Conservation (phyloP, 75 land plant species). For the Isoetes taiwanensis region DNA sequence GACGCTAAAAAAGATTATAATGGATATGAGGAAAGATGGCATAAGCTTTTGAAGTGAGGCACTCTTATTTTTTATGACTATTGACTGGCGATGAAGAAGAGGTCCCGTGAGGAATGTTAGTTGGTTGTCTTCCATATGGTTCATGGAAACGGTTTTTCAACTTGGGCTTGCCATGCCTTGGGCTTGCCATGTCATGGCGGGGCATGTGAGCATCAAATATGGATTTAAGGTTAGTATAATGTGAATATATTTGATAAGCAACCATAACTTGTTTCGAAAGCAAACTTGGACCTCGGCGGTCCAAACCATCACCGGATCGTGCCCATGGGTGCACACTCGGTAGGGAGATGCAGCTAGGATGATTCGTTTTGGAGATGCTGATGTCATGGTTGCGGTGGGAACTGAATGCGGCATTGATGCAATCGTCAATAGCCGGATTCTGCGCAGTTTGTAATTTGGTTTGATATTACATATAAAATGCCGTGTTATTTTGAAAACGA, state of each 20-base stretch:
- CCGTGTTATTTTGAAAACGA: neutral
- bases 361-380: constrained; percentile 97
- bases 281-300: constrained; percentile 19
- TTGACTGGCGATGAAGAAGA: too few species aligned
- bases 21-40: too few species aligned
- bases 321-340: constrained; percentile 98
- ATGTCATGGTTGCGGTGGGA: constrained; percentile 99
- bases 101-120: too few species aligned
- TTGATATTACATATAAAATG: neutral
- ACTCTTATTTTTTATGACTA: too few species aligned
- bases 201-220: constrained; percentile 96
- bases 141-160: too few species aligned
- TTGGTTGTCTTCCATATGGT: too few species aligned
- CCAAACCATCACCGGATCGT: constrained; percentile 99
- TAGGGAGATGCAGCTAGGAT: constrained; percentile 96
- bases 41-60: too few species aligned
- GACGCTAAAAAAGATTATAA: too few species aligned
- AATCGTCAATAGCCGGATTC: constrained; percentile 91
- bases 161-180: too few species aligned
- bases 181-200: too few species aligned
- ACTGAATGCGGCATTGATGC: constrained; percentile 97
- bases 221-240: constrained; percentile 59
- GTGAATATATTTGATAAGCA: neutral
- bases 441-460: too few species aligned
- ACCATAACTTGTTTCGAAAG: neutral